Percentiles rank a stretch among this genome's conserved stretches.
Conservation (phyloP, 1,284 basidiomycete genomes). For the Blastosporella zonata region DNA sequence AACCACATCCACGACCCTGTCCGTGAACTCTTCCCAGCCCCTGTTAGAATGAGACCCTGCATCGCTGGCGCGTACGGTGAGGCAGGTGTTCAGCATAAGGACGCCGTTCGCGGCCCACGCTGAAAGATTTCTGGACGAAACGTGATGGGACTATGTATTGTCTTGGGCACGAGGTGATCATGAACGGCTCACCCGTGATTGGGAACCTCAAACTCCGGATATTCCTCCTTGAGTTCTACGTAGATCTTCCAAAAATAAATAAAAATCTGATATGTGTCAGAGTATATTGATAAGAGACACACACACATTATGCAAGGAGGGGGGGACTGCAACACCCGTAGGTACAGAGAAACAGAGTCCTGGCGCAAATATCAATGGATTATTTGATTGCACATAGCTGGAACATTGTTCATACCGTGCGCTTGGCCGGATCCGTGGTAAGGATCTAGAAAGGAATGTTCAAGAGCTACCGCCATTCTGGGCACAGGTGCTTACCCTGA, state of each 20-base stretch:
- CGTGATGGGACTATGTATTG: conserved; percentile 15
- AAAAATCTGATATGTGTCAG: conserved; percentile 5
- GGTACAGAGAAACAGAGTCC: conserved; percentile 88
- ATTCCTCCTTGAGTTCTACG: conserved; percentile 80
- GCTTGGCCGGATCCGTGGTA: conserved; percentile 70
- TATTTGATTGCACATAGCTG: neutral
- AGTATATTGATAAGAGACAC: conserved; percentile 7
- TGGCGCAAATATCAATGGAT: conserved; percentile 25
- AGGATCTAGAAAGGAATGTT: conserved; percentile 45
- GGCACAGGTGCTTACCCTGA: conserved; percentile 38
- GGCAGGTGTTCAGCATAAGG: conserved; percentile 86
- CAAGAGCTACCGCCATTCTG: conserved; percentile 12
- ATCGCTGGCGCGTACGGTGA: conserved; percentile 76
- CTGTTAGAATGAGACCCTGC: conserved; percentile 82
- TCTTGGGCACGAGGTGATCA: neutral
- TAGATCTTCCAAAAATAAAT: conserved; percentile 63
- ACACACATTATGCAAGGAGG: conserved; percentile 74
- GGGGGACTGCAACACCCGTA: conserved; percentile 68
- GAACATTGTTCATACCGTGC: conserved; percentile 48
- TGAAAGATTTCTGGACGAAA: conserved; percentile 64
- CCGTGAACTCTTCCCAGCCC: conserved; percentile 90
- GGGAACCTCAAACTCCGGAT: conserved; percentile 77
- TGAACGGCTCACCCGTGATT: conserved; percentile 72
- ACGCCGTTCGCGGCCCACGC: conserved; percentile 89
- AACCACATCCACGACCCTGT: conserved; percentile 62